These are phyloP conservation scores for Euptelea pleiosperma DNA, from an alignment of 164 flowering plant species.

Conservation along the genomic window DNA sequence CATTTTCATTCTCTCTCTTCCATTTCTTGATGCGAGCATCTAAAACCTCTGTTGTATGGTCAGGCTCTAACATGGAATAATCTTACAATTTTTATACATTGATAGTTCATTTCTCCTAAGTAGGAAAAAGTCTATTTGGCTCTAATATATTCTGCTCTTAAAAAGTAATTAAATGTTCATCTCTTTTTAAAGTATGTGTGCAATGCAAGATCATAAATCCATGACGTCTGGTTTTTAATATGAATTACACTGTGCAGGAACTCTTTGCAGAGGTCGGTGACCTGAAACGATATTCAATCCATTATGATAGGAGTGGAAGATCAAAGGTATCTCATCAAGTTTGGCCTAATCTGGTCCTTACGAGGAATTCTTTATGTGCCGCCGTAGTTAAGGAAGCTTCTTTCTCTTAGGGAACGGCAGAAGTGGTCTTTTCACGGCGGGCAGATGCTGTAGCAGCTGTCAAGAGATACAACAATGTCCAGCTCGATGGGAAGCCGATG, in stretches of 20 bases:
- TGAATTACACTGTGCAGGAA: conserved; percentile 44
- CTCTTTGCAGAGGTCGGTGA: conserved; percentile 89
- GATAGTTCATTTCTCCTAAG: too few relatives aligned
- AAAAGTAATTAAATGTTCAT: too few relatives aligned
- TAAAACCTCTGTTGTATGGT: too few relatives aligned
- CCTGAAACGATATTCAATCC: conserved; percentile 59
- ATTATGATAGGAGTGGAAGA: conserved; percentile 82
- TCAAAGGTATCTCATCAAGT: conserved; percentile 17
- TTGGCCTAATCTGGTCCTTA: conserved; percentile 7
- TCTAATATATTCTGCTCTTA: background rate
- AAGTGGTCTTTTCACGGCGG: conserved; percentile 62
- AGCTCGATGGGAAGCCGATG: conserved; percentile 12
- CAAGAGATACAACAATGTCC: conserved; percentile 39
- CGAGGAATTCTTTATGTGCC: conserved; percentile 6
- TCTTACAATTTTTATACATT: too few relatives aligned
- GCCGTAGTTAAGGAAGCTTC: conserved; percentile 7
- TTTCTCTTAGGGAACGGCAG: conserved; percentile 78
- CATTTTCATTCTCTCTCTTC: too few relatives aligned
- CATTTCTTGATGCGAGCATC: too few relatives aligned
- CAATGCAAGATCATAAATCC: too few relatives aligned
- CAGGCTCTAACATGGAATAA: too few relatives aligned
- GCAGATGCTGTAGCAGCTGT: conserved; percentile 78
- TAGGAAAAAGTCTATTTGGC: too few relatives aligned
- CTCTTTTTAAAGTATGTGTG: too few relatives aligned
- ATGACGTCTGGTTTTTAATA: background rate